Percentiles rank a stretch among this genome's conserved stretches.
phyloP scores from a whole-genome alignment of 139 green algal genomes.

The Nannochloris sp. region DNA sequence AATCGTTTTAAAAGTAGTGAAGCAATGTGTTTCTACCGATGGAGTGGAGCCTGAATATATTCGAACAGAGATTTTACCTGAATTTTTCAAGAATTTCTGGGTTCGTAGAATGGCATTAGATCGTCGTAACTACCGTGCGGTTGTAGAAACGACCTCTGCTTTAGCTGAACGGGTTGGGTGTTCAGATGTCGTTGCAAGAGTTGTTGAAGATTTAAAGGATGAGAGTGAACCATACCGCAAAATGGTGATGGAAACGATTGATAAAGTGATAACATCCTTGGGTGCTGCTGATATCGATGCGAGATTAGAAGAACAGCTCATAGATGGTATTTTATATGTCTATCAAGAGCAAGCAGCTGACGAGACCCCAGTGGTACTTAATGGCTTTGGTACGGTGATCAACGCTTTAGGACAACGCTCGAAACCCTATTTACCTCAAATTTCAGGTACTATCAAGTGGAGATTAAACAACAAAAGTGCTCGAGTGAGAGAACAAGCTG shows the following conservation, averaged over 20 bases:
- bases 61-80: constrained; percentile 73
- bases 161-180: constrained; percentile 81
- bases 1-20: constrained; percentile 99
- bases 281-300: constrained; percentile 90
- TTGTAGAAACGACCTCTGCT: constrained; percentile 95
- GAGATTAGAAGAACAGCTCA: constrained; percentile 91
- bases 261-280: constrained; percentile 57
- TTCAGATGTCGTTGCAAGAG: constrained; percentile 79
- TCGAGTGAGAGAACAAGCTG: constrained; percentile 88
- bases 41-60: constrained; percentile 95
- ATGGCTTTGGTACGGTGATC: constrained; percentile 95
- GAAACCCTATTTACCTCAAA: constrained; percentile 97
- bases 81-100: constrained; percentile 98
- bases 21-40: constrained; percentile 95
- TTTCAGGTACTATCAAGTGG: constrained; percentile 99
- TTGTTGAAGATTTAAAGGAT: constrained; percentile 99
- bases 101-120: constrained; percentile 96
- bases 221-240: constrained; percentile 92
- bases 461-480: constrained; percentile 97
- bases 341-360: constrained; percentile 96
- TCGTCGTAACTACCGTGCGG: constrained; percentile 79
- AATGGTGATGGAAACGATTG: constrained; percentile 97
- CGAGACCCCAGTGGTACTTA: constrained; percentile 84
- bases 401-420: constrained; percentile 85
- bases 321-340: constrained; percentile 98